Conservation (phyloP, 139 green algal species). For the Chlamydomonas eustigma region DNA sequence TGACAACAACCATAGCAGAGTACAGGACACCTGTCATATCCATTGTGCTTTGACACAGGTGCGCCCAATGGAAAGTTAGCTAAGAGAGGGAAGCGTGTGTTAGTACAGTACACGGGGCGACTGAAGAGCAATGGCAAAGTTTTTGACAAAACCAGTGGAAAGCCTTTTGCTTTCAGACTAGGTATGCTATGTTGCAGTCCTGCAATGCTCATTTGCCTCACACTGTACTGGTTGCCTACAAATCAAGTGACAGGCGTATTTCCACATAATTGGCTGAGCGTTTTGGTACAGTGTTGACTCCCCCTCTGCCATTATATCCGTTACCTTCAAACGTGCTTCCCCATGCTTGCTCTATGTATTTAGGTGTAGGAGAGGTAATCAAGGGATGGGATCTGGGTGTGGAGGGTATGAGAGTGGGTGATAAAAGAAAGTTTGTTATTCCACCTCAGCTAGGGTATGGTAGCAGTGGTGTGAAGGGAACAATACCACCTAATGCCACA, state of each 20-base stretch:
- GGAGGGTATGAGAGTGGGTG: slow-evolving; percentile 85
- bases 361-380: slow-evolving; percentile 67
- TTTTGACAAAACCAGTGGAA: slow-evolving; percentile 80
- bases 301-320: too few species aligned
- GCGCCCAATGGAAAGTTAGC: slow-evolving; percentile 70
- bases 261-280: too few species aligned
- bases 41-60: too few species aligned
- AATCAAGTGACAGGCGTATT: too few species aligned
- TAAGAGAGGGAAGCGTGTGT: slow-evolving; percentile 59
- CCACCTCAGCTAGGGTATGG: slow-evolving; percentile 62
- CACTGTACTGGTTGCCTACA: not conserved
- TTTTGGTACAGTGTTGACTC: too few species aligned
- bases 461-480: slow-evolving; percentile 39
- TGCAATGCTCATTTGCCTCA: too few species aligned
- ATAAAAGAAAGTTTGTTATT: slow-evolving; percentile 77
- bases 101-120: slow-evolving; percentile 64
- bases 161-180: slow-evolving; percentile 81
- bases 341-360: not conserved
- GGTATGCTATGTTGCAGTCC: slow-evolving; percentile 54
- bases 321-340: too few species aligned
- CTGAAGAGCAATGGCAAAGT: slow-evolving; percentile 80
- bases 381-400: slow-evolving; percentile 45
- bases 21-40: not conserved
- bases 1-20: too few species aligned
- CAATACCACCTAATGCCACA: slow-evolving; percentile 77